A percentile compares a stretch with the other conserved stretches of the same genome.
These are phyloP conservation scores for Magnaporthales sp. DNA, from an alignment of 2,329 filamentous ascomycete species.

Conservation along the genomic window DNA sequence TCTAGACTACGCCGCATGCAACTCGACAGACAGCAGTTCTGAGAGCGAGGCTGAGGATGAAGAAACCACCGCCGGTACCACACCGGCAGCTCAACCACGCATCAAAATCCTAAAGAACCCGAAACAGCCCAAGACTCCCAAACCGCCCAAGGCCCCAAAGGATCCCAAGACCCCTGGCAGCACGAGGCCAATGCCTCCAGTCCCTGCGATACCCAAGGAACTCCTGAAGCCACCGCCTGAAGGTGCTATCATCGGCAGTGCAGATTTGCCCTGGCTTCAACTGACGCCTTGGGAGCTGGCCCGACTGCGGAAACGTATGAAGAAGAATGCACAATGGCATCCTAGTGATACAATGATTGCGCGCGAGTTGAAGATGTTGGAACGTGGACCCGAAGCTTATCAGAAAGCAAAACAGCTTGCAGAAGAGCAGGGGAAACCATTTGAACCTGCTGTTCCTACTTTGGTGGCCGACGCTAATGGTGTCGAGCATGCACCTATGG, in stretches of 20 bases:
- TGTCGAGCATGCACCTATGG: conserved; percentile 44
- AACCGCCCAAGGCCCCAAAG: conserved; percentile 34
- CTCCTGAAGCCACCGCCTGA: conserved; percentile 49
- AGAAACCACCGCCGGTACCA: conserved; percentile 24
- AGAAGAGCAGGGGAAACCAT: conserved; percentile 54
- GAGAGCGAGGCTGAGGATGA: conserved; percentile 33
- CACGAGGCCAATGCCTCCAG: conserved; percentile 12
- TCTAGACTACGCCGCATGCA: conserved; percentile 51
- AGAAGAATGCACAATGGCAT: conserved; percentile 82
- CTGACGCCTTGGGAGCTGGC: conserved; percentile 58
- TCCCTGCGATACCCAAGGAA: conserved; percentile 18
- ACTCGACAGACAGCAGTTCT: conserved; percentile 30
- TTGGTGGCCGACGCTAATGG: conserved; percentile 39
- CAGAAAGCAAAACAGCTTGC: conserved; percentile 54
- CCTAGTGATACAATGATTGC: conserved; percentile 82
- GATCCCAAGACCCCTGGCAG: conserved; percentile 16
- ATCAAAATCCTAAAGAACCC: conserved; percentile 36
- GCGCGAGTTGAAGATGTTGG: conserved; percentile 63
- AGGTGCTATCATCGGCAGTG: conserved; percentile 48
- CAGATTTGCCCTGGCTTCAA: conserved; percentile 56
- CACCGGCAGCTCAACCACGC: conserved; percentile 27
- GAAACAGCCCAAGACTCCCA: conserved; percentile 20
- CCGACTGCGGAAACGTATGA: conserved; percentile 74
- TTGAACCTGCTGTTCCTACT: conserved; percentile 38
- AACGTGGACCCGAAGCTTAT: conserved; percentile 57